Percentiles rank a stretch among this genome's conserved stretches.
Evolutionary conservation across 352 stramenopile genomes (phyloP).

Genomic region (Aphanomyces invadans): DNA sequence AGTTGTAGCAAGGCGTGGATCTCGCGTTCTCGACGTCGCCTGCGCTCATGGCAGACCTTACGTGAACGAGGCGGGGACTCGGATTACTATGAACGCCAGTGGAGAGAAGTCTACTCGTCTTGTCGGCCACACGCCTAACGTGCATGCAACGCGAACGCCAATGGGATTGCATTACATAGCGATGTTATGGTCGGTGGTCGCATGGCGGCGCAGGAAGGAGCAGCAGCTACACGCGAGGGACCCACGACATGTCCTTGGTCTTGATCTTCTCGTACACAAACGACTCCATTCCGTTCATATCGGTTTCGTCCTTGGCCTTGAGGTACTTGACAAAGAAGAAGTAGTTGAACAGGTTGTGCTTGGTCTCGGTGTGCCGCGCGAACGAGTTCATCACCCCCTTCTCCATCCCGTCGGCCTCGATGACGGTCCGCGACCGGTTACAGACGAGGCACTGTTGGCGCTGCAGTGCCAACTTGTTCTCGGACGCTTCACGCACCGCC

Average conservation of each 20-base stretch:
- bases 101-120: too few species aligned
- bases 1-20: too few species aligned
- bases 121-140: too few species aligned
- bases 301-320: constrained; percentile 23
- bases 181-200: too few species aligned
- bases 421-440: constrained; percentile 14
- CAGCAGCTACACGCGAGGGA: constrained; percentile 16
- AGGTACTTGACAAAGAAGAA: constrained; percentile 27
- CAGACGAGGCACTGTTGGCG: constrained; percentile 22
- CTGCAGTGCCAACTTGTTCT: constrained; percentile 22
- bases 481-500: constrained; percentile 21
- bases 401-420: constrained; percentile 20
- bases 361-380: constrained; percentile 18
- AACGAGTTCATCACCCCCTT: constrained; percentile 22
- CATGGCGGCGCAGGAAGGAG: too few species aligned
- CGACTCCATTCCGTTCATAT: constrained; percentile 25
- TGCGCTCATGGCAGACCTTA: too few species aligned
- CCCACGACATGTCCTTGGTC: constrained; percentile 24
- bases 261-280: constrained; percentile 25
- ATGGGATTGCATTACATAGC: too few species aligned
- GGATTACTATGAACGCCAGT: too few species aligned
- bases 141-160: too few species aligned
- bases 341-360: constrained; percentile 24
- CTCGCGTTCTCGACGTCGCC: too few species aligned
- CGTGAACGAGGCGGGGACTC: too few species aligned